phyloP scores from a whole-genome alignment of 768 basidiomycete genomes.

The Tylopilus sp. region DNA sequence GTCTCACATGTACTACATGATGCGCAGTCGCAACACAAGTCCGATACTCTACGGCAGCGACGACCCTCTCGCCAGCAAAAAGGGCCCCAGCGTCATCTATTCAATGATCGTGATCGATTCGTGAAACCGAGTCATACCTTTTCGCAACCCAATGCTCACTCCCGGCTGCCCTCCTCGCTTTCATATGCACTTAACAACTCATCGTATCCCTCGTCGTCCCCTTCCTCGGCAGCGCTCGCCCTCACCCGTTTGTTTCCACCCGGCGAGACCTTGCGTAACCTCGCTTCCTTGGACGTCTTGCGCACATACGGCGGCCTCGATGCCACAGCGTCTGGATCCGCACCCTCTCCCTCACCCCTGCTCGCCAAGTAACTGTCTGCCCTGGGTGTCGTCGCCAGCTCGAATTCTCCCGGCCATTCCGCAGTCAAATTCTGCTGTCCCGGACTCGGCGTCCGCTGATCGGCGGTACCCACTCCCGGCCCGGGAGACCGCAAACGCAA shows the following conservation, averaged over 20 bases:
- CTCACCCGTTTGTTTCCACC: constrained; percentile 38
- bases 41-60: not conserved
- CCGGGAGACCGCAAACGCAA: constrained; percentile 40
- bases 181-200: constrained; percentile 80
- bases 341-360: constrained; percentile 6
- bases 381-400: constrained; percentile 54
- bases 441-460: constrained; percentile 40
- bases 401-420: constrained; percentile 53
- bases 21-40: no score
- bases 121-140: not conserved
- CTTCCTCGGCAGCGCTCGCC: constrained; percentile 70
- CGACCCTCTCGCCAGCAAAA: constrained; percentile 1
- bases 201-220: constrained; percentile 74
- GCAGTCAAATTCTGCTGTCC: constrained; percentile 50
- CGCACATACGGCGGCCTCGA: constrained; percentile 25
- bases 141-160: constrained; percentile 11
- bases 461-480: constrained; percentile 4
- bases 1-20: no score
- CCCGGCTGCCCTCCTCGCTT: constrained; percentile 57
- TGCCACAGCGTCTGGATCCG: constrained; percentile 8
- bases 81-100: not conserved
- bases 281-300: constrained; percentile 31
- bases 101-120: not conserved
- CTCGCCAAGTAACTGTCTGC: constrained; percentile 45
- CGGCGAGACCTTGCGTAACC: constrained; percentile 45